These are phyloP conservation scores for Fusarium oligoseptatum DNA, from an alignment of 2,329 filamentous ascomycete genomes.

Conservation along the genomic window DNA sequence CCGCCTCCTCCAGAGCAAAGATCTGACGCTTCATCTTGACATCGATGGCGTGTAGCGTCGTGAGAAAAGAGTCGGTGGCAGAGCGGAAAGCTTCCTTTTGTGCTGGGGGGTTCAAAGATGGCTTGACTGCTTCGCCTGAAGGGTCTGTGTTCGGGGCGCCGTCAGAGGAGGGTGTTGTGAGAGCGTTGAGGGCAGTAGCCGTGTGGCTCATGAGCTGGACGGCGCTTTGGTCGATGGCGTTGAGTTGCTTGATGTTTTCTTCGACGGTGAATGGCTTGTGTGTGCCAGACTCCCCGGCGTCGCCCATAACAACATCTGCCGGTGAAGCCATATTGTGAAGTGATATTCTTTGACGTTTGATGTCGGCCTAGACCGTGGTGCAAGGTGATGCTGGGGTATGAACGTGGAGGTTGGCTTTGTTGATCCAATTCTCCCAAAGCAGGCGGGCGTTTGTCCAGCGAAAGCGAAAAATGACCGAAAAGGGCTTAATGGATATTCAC, in stretches of 20 bases:
- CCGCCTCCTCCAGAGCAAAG: conserved; percentile 84
- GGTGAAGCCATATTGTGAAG: conserved; percentile 48
- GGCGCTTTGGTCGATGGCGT: conserved; percentile 77
- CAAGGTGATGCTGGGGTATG: background rate
- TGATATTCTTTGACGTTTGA: background rate
- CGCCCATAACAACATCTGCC: conserved; percentile 50
- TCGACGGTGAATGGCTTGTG: conserved; percentile 75
- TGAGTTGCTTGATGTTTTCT: conserved; percentile 85
- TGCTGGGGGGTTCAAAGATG: conserved; percentile 58
- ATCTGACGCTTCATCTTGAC: conserved; percentile 77
- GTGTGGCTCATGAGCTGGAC: conserved; percentile 59
- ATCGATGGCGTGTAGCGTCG: conserved; percentile 79
- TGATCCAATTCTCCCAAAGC: background rate
- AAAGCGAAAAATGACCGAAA: background rate
- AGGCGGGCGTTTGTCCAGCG: background rate
- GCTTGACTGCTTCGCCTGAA: conserved; percentile 34
- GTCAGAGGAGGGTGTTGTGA: conserved; percentile 52
- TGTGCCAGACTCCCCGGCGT: conserved; percentile 42
- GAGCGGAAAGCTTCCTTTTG: conserved; percentile 70
- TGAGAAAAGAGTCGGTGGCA: conserved; percentile 76
- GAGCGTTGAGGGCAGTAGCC: conserved; percentile 60
- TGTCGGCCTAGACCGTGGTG: background rate
- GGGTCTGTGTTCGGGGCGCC: conserved; percentile 19
- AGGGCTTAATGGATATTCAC: background rate
- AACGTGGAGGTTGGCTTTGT: background rate